phyloP scores from a whole-genome alignment of 2,329 filamentous ascomycete species.

The Cytospora paraplurivora region DNA sequence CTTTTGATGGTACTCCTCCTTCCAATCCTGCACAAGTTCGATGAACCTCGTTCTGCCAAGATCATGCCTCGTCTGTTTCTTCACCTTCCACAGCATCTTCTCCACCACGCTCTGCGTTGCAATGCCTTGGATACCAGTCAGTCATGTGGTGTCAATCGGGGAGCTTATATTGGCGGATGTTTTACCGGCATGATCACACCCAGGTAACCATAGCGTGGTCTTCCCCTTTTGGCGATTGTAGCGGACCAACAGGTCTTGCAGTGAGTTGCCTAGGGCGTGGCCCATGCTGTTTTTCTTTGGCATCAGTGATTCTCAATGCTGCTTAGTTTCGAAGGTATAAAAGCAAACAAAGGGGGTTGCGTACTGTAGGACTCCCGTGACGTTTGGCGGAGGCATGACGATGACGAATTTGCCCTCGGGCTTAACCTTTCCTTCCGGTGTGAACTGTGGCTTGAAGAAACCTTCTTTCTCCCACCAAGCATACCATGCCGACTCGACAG shows the following conservation, averaged over 20 bases:
- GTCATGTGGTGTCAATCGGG: too few species aligned
- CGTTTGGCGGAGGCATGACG: conserved; percentile 90
- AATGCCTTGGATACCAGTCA: conserved; percentile 49
- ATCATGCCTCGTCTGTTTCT: conserved; percentile 89
- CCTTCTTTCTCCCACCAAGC: conserved; percentile 97
- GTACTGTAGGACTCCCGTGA: conserved; percentile 82
- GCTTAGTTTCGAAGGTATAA: too few species aligned
- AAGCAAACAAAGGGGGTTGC: too few species aligned
- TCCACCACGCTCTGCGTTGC: conserved; percentile 96
- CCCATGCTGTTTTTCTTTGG: conserved; percentile 57
- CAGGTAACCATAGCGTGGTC: conserved; percentile 85
- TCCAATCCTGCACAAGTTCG: conserved; percentile 89
- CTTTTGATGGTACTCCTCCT: conserved; percentile 85
- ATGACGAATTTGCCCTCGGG: conserved; percentile 86
- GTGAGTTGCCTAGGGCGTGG: conserved; percentile 81
- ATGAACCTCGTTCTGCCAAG: conserved; percentile 81
- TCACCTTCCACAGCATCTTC: conserved; percentile 88
- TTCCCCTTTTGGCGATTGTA: conserved; percentile 90
- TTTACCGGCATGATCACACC: conserved; percentile 86
- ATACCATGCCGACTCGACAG: conserved; percentile 93
- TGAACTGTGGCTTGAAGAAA: conserved; percentile 87
- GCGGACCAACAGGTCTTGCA: conserved; percentile 86
- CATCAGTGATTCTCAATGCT: too few species aligned
- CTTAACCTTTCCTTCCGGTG: conserved; percentile 75
- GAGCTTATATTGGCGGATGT: too few species aligned